Evolutionary conservation across 352 stramenopile species (phyloP), one percentile per base, ranked within the genome.

Genomic region (Pythium biforme): DNA sequence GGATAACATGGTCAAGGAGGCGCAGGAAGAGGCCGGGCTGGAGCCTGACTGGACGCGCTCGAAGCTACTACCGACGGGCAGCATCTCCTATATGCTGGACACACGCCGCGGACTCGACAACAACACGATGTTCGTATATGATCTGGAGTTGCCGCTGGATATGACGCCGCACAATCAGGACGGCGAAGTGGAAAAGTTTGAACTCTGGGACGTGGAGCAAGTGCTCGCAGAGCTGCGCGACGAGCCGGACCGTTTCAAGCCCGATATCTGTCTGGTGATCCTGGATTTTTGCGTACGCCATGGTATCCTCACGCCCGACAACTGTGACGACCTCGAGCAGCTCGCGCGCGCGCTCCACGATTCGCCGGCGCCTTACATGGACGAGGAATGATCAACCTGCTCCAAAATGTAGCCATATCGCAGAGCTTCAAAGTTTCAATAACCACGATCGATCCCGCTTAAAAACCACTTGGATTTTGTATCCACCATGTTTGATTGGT

Each of bases 1-100:
- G 14, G 77, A 87, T 20, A 92, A 92, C 55, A 92, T 92, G 81
- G 52, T 88, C 47, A 92, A 92, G 46, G 83, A 92, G 50, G 64
- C 77, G 0, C 27, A 81, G 25, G 81, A 92, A 66, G 81, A 92
- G 53, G 81, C 81, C 19, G 77, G 77, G 3, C 59, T 92, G 9
- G 43, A 66, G 3, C 69, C 70, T 2, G 26, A 60, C 23, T 83
- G 81, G 75, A 75, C 75, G 1, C 56, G 50, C 1, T n/a, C 51
- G 17, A 59, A 62, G 3, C 68, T 90, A 4, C 50, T 78, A 1
- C 62, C 77, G 27, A 68, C 69, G 5, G 79, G 81, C 51, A 86
- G 67, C 62, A 81, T 90, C 51, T 73, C 72, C 22, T 88, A 89
- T 39, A 52, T 85, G 23, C 71, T 76, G 45, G 77, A 88, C 20